Base-by-base conservation (phyloP, 2,329 filamentous ascomycete species). In the Botryosphaeria agaves region DNA sequence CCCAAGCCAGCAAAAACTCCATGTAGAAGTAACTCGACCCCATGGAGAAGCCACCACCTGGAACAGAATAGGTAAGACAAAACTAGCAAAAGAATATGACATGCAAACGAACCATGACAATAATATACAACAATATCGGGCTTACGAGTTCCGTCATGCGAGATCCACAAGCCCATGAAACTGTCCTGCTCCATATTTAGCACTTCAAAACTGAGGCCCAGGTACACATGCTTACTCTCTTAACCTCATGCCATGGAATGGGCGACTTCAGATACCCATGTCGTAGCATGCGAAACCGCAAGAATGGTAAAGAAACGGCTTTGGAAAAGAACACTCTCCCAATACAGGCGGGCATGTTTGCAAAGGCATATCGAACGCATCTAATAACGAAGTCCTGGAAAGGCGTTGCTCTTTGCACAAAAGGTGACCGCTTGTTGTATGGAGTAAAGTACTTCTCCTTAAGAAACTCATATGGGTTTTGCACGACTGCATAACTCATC, bases 51-150 rank as follows among this genome's bases (percentile, higher is more conserved):
- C 83, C 83, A 14, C 83, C 83, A 11, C 78, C 73, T 78, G 34
- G 4, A 23, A 21, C 7, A 18, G 30, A 21, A 7, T 11, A 21
- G 19, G 11, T 21, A 7, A 11, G 19, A 11, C 7, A 11, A 7
- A 7, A 21, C 19, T 7, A 11, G 19, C 7, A 7, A 21, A 21
- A 21, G 19, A 7, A 21, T 21, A 11, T 15, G 11, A n/a, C 24
- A 32, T 26, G 28, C 17, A 18, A 8, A 39, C 61, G 41, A 55
- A 76, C 77, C 82, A 47, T 91, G 82, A 24, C 70, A 69, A 47
- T 89, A 89, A 48, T 83, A 87, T 2, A 91, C 53, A n/a, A 84
- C 72, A 32, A 89, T 58, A 46, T 89, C 81, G 0, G 80, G 76
- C 32, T 66, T 59, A 29, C 61, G 54, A 23, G 62, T 57, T 11